phyloP scores from a whole-genome alignment of 2,329 filamentous ascomycete species.

The Colletotrichum sp. region DNA sequence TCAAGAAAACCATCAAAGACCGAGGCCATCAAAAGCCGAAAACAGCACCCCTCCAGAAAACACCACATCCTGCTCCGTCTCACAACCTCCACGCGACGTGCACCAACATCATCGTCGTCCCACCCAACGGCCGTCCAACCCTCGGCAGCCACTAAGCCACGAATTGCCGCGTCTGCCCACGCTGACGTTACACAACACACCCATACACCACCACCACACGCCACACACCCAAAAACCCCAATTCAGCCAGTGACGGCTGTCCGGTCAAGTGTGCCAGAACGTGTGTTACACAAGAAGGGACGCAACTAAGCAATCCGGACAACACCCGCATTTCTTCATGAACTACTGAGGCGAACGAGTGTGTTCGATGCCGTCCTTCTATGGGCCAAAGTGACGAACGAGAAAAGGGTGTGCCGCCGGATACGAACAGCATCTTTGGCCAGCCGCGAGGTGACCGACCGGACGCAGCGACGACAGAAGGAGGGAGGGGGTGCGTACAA shows the following conservation, averaged over 20 bases:
- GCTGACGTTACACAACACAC: conserved; percentile 3
- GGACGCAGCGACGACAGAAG: background rate
- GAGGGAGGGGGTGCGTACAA: background rate
- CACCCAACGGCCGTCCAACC: background rate
- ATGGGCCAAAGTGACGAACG: background rate
- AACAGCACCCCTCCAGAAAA: background rate
- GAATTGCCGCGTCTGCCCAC: conserved; percentile 14
- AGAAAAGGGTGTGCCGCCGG: background rate
- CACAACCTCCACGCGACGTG: background rate
- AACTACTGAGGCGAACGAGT: background rate
- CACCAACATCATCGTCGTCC: background rate
- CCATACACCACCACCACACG: background rate
- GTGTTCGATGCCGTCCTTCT: background rate
- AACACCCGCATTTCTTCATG: background rate
- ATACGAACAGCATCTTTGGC: background rate
- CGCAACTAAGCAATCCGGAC: background rate
- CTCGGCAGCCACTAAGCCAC: conserved; percentile 2
- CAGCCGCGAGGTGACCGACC: background rate
- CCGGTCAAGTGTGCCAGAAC: background rate
- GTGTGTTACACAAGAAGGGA: background rate
- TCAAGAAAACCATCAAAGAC: background rate
- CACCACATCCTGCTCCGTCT: background rate
- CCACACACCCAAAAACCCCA: background rate
- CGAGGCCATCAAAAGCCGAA: background rate
- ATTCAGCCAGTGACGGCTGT: background rate